Evolutionary conservation across 768 basidiomycete species (phyloP).

Genomic region (Coprinopsis marcescibilis): DNA sequence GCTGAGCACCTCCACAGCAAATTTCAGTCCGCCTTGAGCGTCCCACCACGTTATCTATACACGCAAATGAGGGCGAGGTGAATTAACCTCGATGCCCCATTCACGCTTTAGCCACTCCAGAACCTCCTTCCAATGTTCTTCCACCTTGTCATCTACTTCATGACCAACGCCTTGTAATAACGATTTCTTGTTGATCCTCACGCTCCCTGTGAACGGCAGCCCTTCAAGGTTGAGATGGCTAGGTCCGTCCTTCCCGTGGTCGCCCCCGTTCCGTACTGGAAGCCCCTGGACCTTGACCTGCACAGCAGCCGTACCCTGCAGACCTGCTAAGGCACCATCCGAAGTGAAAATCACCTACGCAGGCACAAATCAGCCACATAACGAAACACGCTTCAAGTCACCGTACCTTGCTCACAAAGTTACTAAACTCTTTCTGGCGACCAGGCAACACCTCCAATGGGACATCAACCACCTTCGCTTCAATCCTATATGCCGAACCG

Average conservation of each 20-base stretch:
- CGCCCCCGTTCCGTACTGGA: too few species aligned
- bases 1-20: too few species aligned
- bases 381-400: background rate
- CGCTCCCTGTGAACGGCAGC: constrained; percentile 62
- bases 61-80: too few species aligned
- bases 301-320: constrained; percentile 60
- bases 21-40: too few species aligned
- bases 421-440: constrained; percentile 67
- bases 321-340: constrained; percentile 62
- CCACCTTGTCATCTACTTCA: background rate
- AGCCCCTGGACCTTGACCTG: constrained; percentile 54
- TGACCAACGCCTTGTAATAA: constrained; percentile 5
- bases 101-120: too few species aligned
- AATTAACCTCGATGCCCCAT: too few species aligned
- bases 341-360: constrained; percentile 62
- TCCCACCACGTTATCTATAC: too few species aligned
- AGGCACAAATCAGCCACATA: constrained; percentile 3
- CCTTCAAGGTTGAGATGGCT: constrained; percentile 47
- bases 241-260: constrained; percentile 17
- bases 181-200: constrained; percentile 57
- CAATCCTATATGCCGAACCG: constrained; percentile 52
- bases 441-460: constrained; percentile 76
- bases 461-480: constrained; percentile 64
- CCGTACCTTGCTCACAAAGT: constrained; percentile 74
- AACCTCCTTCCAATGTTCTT: background rate